These are phyloP conservation scores for Fusarium chaquense DNA, from an alignment of 2,329 filamentous ascomycete genomes.

Conservation along the genomic window DNA sequence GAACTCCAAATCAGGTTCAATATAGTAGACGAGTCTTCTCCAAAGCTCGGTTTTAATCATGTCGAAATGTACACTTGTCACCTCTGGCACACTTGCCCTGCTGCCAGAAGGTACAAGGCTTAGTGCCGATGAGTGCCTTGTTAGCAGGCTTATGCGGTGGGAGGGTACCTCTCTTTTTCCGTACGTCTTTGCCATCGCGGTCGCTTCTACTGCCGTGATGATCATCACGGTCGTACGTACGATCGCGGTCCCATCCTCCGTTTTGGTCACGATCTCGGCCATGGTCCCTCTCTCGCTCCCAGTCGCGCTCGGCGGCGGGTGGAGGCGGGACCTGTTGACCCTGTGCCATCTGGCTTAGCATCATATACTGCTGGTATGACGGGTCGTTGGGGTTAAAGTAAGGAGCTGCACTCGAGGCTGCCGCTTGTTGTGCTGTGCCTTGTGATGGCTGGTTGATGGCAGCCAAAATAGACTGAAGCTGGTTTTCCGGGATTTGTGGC, in stretches of 20 bases:
- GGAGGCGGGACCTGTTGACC: constrained; percentile 47
- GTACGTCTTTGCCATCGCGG: constrained; percentile 53
- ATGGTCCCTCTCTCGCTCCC: constrained; percentile 39
- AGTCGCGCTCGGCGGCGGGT: constrained; percentile 51
- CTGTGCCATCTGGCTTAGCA: constrained; percentile 55
- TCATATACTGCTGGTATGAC: constrained; percentile 57
- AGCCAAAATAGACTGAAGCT: constrained; percentile 60
- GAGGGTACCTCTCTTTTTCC: constrained; percentile 57
- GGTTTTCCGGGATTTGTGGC: constrained; percentile 52
- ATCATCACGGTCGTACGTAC: constrained; percentile 49
- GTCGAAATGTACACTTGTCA: constrained; percentile 79
- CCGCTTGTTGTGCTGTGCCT: constrained; percentile 41
- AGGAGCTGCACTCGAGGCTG: constrained; percentile 36
- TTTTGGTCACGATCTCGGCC: constrained; percentile 51
- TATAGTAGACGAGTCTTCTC: constrained; percentile 14
- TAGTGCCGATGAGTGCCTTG: constrained; percentile 71
- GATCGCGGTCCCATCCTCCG: constrained; percentile 46
- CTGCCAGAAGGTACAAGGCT: constrained; percentile 77
- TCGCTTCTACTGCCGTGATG: constrained; percentile 50
- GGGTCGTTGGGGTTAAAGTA: constrained; percentile 55
- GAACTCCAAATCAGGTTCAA: constrained; percentile 25
- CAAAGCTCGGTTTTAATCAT: constrained; percentile 59
- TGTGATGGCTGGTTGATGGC: constrained; percentile 56
- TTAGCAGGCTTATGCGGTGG: constrained; percentile 62
- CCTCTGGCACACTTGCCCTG: constrained; percentile 80